Percentiles rank a stretch among this genome's conserved stretches.
Conservation (phyloP, 2,329 filamentous ascomycete species). For the Alternaria consortialis region DNA sequence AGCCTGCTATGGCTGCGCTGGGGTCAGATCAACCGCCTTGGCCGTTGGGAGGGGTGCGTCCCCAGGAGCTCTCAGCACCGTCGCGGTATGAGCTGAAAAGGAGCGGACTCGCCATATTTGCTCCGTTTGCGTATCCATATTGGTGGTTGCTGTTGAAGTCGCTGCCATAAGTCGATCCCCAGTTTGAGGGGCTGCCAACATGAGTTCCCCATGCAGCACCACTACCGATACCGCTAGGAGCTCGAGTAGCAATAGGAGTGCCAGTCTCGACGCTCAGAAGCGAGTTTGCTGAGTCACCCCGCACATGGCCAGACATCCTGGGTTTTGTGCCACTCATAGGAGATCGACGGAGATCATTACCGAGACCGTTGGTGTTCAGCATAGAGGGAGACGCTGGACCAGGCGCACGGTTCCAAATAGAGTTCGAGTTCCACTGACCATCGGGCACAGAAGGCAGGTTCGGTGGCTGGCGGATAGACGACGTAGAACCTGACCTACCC, state of each 20-base stretch:
- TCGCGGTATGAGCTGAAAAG: slow-evolving; percentile 53
- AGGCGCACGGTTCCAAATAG: slow-evolving; percentile 51
- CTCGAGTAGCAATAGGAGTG: slow-evolving; percentile 23
- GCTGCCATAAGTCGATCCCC: slow-evolving; percentile 37
- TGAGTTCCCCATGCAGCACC: slow-evolving; percentile 47
- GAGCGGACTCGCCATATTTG: slow-evolving; percentile 52
- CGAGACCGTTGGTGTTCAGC: slow-evolving; percentile 24
- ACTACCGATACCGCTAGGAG: slow-evolving; percentile 31
- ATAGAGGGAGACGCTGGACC: slow-evolving; percentile 43
- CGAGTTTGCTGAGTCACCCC: slow-evolving; percentile 56
- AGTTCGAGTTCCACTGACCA: slow-evolving; percentile 45
- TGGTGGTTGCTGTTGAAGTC: slow-evolving; percentile 32
- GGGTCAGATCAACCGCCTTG: slow-evolving; percentile 48
- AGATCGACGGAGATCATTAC: slow-evolving; percentile 37
- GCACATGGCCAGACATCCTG: slow-evolving; percentile 51
- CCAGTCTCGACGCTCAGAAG: slow-evolving; percentile 46
- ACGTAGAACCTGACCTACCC: slow-evolving; percentile 46
- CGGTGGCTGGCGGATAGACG: slow-evolving; percentile 46
- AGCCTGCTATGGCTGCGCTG: slow-evolving; percentile 25
- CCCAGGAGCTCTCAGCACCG: slow-evolving; percentile 42
- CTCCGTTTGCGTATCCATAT: slow-evolving; percentile 27
- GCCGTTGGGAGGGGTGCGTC: slow-evolving; percentile 49
- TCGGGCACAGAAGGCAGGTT: slow-evolving; percentile 50
- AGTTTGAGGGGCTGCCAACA: slow-evolving; percentile 31
- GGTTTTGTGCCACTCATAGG: slow-evolving; percentile 45